Evolutionary conservation across 306 rosid species (phyloP), one percentile per base, ranked within the genome.

Genomic region (Sesbania bispinosa): DNA sequence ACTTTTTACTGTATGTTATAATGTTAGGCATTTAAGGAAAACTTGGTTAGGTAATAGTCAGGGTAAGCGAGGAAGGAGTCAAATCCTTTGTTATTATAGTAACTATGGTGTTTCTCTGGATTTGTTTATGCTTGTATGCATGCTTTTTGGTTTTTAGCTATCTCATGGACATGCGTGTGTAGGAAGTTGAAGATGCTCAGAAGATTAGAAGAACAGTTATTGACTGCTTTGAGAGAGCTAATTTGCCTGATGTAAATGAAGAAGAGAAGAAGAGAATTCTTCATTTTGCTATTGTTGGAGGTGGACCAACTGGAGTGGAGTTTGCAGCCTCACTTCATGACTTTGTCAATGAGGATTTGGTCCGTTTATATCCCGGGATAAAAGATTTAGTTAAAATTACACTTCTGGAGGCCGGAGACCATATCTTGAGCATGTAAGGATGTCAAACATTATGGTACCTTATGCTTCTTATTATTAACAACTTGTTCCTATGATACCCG

Each of bases 131-230:
- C 48, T 13, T 41, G 61, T 52, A n/a, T 11, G 33, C 45, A 13
- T 52, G 26, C 15, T 39, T 48, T 30, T 70, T 69, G 27, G 10
- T 19, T 73, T 60, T 42, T 23, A 27, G 52, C 58, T 3, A 55
- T 50, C 70, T 62, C 9, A 16, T 29, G 41, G 26, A 64, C 61
- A 36, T 23, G 64, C n/a, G 15, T 26, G 5, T 41, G 69, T 85
- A 95, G 99, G 99, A 95, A 88, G 97, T 95, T 32, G 99, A 95
- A 86, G 99, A 95, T 82, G 99, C 99, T 24, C 93, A 91, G 79
- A 91, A 85, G 86, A 95, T 95, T 70, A 85, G 97, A 73, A 95
- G 95, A 85, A 79, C 95, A 6, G 90, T 95, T 67, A 81, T 91
- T 35, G 99, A 95, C 70, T 95, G 99, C 84, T 95, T 95, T 43